These are phyloP conservation scores for Pelargonium australe DNA, from an alignment of 441 rosid species.

Conservation along the genomic window DNA sequence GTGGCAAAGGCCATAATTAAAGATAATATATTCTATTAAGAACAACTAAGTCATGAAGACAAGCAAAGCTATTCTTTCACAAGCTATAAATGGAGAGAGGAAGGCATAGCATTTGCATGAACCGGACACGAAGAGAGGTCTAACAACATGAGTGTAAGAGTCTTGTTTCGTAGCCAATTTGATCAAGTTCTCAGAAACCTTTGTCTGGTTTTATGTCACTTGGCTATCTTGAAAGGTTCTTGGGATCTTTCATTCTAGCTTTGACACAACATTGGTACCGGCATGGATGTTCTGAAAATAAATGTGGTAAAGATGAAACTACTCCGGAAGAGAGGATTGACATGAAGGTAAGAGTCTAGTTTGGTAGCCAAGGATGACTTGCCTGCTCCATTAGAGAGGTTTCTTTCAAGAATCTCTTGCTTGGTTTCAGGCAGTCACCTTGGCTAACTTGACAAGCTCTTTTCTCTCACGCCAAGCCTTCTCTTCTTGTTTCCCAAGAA, in stretches of 20 bases:
- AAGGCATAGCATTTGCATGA: too few species aligned
- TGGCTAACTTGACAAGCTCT: background rate
- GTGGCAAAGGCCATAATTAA: too few species aligned
- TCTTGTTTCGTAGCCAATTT: background rate
- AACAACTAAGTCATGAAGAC: too few species aligned
- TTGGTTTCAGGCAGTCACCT: background rate
- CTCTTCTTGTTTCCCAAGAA: background rate
- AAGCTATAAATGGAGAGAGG: background rate
- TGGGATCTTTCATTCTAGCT: too few species aligned
- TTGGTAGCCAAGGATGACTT: constrained; percentile 5
- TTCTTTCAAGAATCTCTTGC: background rate
- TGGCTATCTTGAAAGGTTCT: too few species aligned
- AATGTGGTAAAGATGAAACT: too few species aligned
- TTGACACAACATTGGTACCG: too few species aligned
- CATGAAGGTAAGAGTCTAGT: background rate
- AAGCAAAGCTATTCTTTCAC: too few species aligned
- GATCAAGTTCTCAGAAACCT: too few species aligned
- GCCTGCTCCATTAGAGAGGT: background rate
- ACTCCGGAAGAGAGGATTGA: background rate
- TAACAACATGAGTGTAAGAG: background rate
- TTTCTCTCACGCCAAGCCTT: background rate
- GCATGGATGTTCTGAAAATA: too few species aligned
- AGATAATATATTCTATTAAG: too few species aligned
- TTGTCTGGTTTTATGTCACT: too few species aligned
- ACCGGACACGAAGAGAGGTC: background rate